phyloP scores from a whole-genome alignment of 202 grass and related monocot species.

The Carex arenaria region DNA sequence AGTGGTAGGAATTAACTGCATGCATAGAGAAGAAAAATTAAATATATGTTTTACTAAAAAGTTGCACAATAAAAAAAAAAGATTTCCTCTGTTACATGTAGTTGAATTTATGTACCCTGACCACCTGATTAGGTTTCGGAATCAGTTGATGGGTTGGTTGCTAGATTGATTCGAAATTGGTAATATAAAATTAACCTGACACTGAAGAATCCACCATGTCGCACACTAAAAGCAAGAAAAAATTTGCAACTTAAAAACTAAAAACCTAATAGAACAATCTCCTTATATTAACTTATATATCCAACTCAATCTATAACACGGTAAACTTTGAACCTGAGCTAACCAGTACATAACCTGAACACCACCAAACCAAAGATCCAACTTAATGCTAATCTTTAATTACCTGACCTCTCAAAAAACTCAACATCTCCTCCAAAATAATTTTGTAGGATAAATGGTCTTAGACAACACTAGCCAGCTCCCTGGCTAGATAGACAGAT shows the following conservation, averaged over 20 bases:
- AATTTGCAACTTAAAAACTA: neutral
- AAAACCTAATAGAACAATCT: neutral
- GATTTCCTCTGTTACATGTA: neutral
- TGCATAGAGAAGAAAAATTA: neutral
- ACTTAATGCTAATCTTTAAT: neutral
- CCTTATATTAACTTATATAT: neutral
- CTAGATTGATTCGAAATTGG: neutral
- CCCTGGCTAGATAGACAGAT: neutral
- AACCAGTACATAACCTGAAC: neutral
- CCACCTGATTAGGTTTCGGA: neutral
- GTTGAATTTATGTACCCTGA: neutral
- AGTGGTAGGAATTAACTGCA: conserved; percentile 25
- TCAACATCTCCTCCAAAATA: neutral
- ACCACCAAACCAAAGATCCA: neutral
- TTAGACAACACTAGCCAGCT: neutral
- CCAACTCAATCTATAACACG: neutral
- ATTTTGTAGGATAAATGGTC: neutral
- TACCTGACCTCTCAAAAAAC: neutral
- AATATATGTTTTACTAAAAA: neutral
- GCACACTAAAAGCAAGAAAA: neutral
- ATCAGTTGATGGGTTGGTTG: neutral
- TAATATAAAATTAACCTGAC: neutral
- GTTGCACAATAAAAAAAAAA: too few relatives aligned
- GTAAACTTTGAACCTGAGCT: neutral
- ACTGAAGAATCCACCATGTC: neutral